These are phyloP conservation scores for Fusarium transvaalense DNA, from an alignment of 2,329 filamentous ascomycete species.

Conservation along the genomic window DNA sequence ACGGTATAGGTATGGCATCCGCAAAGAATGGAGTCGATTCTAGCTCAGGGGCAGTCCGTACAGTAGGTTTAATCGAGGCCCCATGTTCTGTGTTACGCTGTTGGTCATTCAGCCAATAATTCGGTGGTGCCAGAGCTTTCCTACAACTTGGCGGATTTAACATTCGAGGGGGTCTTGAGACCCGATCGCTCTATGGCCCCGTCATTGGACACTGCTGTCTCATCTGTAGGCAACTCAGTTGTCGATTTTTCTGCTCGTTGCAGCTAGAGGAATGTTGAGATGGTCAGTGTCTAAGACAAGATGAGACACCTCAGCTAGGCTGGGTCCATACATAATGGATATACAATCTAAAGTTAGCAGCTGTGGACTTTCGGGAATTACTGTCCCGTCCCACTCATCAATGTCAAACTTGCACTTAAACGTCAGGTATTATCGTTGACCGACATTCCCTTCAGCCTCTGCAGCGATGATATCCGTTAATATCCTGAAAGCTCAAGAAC, in stretches of 20 bases:
- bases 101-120: slow-evolving; percentile 21
- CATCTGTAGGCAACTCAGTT: slow-evolving; percentile 5
- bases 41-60: slow-evolving; percentile 42
- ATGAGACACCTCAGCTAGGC: background rate
- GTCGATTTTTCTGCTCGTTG: slow-evolving; percentile 1
- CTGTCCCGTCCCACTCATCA: slow-evolving; percentile 17
- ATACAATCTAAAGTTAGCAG: slow-evolving; percentile 4
- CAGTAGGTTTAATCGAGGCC: slow-evolving; percentile 10
- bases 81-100: slow-evolving; percentile 38
- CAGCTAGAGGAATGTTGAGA: slow-evolving; percentile 15
- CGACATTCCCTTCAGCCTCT: slow-evolving; percentile 27
- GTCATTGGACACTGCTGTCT: slow-evolving; percentile 6
- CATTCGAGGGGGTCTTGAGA: slow-evolving; percentile 17
- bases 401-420: slow-evolving; percentile 29
- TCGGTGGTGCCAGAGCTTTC: slow-evolving; percentile 2
- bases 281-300: slow-evolving; percentile 8
- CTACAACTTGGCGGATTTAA: slow-evolving; percentile 9
- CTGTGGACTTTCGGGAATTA: slow-evolving; percentile 26
- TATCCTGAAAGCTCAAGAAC: background rate
- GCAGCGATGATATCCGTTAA: background rate
- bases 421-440: slow-evolving; percentile 23
- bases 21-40: slow-evolving; percentile 9
- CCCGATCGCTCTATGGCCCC: slow-evolving; percentile 19
- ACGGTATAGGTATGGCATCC: background rate
- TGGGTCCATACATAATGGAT: slow-evolving; percentile 1